These are phyloP conservation scores for Rhodosporidiobolus odoratus DNA, from an alignment of 768 basidiomycete genomes.

Conservation along the genomic window DNA sequence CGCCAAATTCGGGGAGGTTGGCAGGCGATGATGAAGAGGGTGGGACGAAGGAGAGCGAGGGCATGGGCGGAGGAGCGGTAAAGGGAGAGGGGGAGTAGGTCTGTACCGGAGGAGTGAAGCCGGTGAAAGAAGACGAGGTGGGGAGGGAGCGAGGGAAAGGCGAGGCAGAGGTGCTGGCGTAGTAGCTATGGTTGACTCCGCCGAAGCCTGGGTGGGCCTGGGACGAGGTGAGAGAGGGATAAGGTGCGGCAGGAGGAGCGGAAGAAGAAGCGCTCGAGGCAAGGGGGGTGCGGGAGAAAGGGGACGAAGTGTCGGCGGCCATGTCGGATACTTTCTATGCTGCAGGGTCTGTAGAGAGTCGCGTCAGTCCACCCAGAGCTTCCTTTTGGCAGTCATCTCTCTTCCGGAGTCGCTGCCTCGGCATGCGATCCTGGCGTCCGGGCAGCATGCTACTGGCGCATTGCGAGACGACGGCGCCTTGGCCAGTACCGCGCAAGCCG, in stretches of 20 bases:
- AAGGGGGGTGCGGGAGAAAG: not conserved
- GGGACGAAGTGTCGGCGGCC: not conserved
- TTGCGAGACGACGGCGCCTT: too few relatives aligned
- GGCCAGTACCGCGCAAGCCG: too few relatives aligned
- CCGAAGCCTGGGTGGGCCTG: not conserved
- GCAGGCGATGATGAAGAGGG: slow-evolving; percentile 5
- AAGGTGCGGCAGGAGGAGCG: not conserved
- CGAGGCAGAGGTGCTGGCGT: not conserved
- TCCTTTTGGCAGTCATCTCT: too few relatives aligned
- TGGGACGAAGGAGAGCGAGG: not conserved
- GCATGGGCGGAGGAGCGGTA: not conserved
- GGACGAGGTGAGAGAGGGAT: not conserved
- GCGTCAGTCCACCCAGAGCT: too few relatives aligned
- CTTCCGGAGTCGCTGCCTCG: too few relatives aligned
- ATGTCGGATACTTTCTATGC: too few relatives aligned
- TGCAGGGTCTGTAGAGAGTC: too few relatives aligned
- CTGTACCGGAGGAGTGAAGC: not conserved
- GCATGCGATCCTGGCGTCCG: too few relatives aligned
- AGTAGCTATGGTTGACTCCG: not conserved
- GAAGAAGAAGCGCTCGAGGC: not conserved
- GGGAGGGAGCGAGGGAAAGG: not conserved
- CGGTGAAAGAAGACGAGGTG: not conserved
- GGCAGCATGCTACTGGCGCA: too few relatives aligned
- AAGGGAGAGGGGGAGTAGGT: slow-evolving; percentile 1
- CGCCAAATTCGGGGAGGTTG: slow-evolving; percentile 22